A percentile compares a stretch with the other conserved stretches of the same genome.
These are phyloP conservation scores for Calonectria pauciramosa DNA, from an alignment of 2,329 filamentous ascomycete species.

Conservation along the genomic window DNA sequence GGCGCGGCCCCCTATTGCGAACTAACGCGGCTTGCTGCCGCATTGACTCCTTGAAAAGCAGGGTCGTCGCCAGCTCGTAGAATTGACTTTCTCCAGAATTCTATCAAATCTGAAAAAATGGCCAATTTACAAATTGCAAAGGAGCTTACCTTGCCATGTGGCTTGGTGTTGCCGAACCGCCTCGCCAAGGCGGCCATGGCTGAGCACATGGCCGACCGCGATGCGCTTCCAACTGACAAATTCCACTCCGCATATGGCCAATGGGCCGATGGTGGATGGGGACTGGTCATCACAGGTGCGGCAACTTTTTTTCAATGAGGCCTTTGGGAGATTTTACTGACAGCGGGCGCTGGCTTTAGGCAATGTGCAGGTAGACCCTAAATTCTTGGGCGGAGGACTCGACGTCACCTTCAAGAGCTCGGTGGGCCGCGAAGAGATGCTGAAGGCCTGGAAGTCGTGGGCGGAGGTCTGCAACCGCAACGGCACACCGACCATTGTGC, in stretches of 20 bases:
- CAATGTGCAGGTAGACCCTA: neutral
- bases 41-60: neutral
- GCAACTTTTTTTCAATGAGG: neutral
- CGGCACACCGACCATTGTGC: neutral
- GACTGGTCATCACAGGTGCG: neutral
- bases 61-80: too few relatives aligned
- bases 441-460: neutral
- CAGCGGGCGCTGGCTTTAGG: neutral
- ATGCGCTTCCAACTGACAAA: neutral
- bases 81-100: neutral
- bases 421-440: neutral
- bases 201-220: neutral
- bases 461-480: neutral
- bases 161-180: neutral
- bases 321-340: neutral
- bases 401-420: neutral
- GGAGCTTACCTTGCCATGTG: neutral
- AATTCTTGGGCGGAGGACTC: neutral
- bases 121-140: neutral
- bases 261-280: slow-evolving; percentile 8
- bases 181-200: slow-evolving; percentile 5
- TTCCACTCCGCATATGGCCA: neutral
- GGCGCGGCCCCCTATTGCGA: neutral
- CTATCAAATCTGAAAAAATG: neutral
- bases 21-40: neutral